Base-by-base conservation (phyloP, 164 flowering plant species). In the Magnolia kwangsiensis region DNA sequence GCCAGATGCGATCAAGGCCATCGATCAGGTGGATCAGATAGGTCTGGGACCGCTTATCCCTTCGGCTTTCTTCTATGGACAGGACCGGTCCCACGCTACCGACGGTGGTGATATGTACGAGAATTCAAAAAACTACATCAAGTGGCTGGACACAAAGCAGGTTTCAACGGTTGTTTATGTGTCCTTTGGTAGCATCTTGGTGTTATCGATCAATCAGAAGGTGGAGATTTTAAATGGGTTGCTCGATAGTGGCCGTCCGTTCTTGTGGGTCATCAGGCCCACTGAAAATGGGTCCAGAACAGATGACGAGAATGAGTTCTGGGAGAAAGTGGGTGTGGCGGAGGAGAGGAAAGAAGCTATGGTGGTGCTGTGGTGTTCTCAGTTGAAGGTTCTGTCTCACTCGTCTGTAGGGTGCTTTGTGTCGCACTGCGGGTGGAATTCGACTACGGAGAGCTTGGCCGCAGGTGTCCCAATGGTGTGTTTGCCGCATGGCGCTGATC, bases 351-450 rank as follows among this genome's bases (percentile, higher is more conserved):
- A 13, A 21, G 61, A 78, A n/a, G 88, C 87, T 29, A 61, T 50
- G 82, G 80, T 87, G 49, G 85, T 84, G 55, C 55, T 79, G 2
- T 87, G 88, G 88, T 83, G 83, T 51, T 67, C 79, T 2, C 88
- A 87, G 64, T 69, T 84, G 29, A 84, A 82, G 78, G 87, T 86
- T 27, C 24, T 87, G 31, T 77, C 81, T 0, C 88, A 84, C 71
- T 75, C 82, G 0, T 72, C 88, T 0, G 51, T 81, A 1, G 88
- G 85, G 0, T 85, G 85, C 67, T 84, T 87, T 59, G 18, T 84
- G 50, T 84, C 87, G 3, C 90, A 84, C 49, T 86, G 89, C 50
- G 90, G 89, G 50, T 86, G 89, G 86, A 85, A 85, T 51, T 88
- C 89, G 24, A 55, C 72, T 4, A 16, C 67, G 64, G 72, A 67